phyloP scores from a whole-genome alignment of 805 yeast species.

The Ascoidea rubescens region DNA sequence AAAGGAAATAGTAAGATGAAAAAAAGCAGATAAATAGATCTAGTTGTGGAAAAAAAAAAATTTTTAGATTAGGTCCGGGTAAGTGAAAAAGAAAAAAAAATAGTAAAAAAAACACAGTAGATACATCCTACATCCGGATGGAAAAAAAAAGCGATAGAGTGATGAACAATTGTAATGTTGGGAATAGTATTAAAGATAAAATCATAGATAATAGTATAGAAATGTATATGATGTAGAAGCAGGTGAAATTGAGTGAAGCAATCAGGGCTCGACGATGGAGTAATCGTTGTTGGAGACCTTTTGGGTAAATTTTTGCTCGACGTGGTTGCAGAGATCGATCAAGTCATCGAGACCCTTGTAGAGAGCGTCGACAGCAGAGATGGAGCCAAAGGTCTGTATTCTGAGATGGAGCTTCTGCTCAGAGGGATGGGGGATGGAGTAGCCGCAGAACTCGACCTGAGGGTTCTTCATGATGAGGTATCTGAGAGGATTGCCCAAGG shows the following conservation, averaged over 20 bases:
- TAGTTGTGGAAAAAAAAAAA: neutral
- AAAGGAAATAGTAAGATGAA: neutral
- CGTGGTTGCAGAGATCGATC: constrained; percentile 65
- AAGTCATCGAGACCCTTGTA: constrained; percentile 85
- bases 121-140: too few species aligned
- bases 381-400: constrained; percentile 80
- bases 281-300: constrained; percentile 33
- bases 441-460: constrained; percentile 96
- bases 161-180: too few species aligned
- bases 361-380: constrained; percentile 84
- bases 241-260: too few species aligned
- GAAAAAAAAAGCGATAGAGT: too few species aligned
- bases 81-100: too few species aligned
- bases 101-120: too few species aligned
- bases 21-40: neutral
- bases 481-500: constrained; percentile 86
- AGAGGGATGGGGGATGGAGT: constrained; percentile 96
- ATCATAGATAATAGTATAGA: too few species aligned
- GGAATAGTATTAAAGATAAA: too few species aligned
- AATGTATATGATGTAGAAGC: too few species aligned
- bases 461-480: constrained; percentile 96
- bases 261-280: too few species aligned
- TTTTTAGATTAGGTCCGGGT: too few species aligned
- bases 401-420: constrained; percentile 81
- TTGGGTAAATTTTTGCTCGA: constrained; percentile 67